Base-by-base conservation (phyloP, 805 yeast species). In the Metschnikowia sp. region DNA sequence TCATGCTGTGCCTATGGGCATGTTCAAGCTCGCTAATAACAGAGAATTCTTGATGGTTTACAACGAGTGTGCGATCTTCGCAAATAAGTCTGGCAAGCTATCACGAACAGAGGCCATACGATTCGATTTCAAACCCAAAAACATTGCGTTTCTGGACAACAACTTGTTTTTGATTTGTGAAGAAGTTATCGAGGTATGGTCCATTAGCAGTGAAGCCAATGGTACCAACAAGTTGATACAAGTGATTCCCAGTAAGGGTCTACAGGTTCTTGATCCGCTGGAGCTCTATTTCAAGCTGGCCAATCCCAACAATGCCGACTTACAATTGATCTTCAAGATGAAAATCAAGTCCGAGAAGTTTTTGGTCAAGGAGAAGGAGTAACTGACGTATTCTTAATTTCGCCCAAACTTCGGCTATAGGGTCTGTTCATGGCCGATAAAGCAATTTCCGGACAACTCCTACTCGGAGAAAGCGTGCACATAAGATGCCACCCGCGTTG, bases 121-220 rank as follows among this genome's bases (percentile, higher is more conserved):
- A 48, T 79, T 78, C 54, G 70, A 67, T 18, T 70, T 69, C 58
- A 64, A 63, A 49, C 74, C 75, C 9, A 63, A 60, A 53, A 60
- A 60, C 11, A 58, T 70, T n/a, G 59, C 74, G 1, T 72, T 70
- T 47, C 33, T 38, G 30, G 55, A 65, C 37, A 69, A 71, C 49
- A 58, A 68, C 46, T 54, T 73, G 12, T 63, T 72, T 36, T 46
- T 85, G 4, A 75, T 81, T 29, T 81, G 84, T 36, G 82, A 82
- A 18, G 89, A 86, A 53, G 75, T 83, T 40, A 72, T 87, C 8
- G 96, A 88, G 58, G 73, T 88, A 3, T 81, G 90, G 70, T 75
- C 81, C 32, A 68, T 84, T 26, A 75, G 76, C 39, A 76, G 72
- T 50, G 64, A 66, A 43, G 73, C 74, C 15, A 65, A 64, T 15